Evolutionary conservation across 2,329 filamentous ascomycete genomes (phyloP).

Genomic region (Diaporthe australafricana): DNA sequence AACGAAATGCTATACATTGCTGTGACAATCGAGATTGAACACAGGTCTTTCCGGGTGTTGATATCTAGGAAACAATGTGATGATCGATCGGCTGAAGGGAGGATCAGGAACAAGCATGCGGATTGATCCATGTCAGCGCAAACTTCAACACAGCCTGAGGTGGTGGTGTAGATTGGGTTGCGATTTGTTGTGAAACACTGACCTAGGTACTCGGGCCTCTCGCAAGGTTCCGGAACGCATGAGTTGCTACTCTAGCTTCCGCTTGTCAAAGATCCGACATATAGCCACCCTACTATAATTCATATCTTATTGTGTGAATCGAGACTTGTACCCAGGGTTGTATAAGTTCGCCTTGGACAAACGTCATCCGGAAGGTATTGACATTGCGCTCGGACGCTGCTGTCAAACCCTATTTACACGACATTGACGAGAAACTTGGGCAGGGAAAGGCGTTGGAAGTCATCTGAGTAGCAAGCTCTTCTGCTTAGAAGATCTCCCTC

Average conservation of each 20-base stretch:
- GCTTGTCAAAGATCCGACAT: constrained; percentile 10
- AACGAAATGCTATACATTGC: neutral
- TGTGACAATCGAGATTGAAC: neutral
- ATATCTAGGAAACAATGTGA: neutral
- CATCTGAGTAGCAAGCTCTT: neutral
- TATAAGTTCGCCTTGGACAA: neutral
- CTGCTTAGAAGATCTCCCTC: neutral
- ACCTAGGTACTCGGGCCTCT: constrained; percentile 1
- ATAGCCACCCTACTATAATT: neutral
- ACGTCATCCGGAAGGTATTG: constrained; percentile 4
- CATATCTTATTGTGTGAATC: neutral
- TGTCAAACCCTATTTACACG: neutral
- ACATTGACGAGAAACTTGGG: neutral
- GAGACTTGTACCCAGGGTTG: neutral
- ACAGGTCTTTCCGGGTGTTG: too few relatives aligned
- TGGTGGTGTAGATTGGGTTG: neutral
- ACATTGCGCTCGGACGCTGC: neutral
- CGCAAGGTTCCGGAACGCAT: neutral
- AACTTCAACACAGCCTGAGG: too few relatives aligned
- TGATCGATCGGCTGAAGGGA: neutral
- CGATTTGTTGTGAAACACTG: constrained; percentile 4
- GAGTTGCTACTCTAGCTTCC: constrained; percentile 2
- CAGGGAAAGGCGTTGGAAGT: too few relatives aligned
- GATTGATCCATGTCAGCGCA: neutral
- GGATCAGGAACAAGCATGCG: neutral